A percentile compares a stretch with the other conserved stretches of the same genome.
These are phyloP conservation scores for Rhodomyrtus tomentosa DNA, from an alignment of 345 rosid species.

Conservation along the genomic window DNA sequence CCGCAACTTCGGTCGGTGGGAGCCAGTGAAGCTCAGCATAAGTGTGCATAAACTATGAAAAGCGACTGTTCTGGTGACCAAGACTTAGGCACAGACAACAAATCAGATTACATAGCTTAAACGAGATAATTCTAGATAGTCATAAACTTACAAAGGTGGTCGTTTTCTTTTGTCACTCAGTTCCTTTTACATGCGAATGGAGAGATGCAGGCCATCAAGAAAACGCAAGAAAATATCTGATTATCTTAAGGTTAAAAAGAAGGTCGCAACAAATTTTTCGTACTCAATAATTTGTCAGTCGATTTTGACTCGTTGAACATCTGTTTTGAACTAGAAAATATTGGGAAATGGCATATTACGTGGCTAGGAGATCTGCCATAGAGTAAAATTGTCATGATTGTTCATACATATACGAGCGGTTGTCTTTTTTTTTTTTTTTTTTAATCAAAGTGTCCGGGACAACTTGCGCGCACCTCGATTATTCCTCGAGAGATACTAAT, in stretches of 20 bases:
- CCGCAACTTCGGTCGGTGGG: neutral
- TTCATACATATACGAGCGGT: neutral
- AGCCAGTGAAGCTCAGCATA: neutral
- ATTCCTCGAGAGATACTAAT: too few species aligned
- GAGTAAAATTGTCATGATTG: neutral
- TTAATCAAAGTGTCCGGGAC: too few species aligned
- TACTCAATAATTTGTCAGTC: neutral
- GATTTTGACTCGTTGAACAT: neutral
- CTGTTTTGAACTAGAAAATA: too few species aligned
- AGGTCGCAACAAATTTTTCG: neutral
- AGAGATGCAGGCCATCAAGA: neutral
- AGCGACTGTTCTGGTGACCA: too few species aligned
- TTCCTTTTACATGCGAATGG: neutral
- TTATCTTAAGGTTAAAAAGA: neutral
- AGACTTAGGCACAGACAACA: neutral
- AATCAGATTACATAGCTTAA: neutral
- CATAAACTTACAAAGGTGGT: neutral
- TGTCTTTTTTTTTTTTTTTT: too few species aligned
- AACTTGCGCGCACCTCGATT: too few species aligned
- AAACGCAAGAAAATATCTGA: neutral
- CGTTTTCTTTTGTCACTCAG: neutral
- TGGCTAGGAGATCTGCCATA: too few species aligned
- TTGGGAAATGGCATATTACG: too few species aligned
- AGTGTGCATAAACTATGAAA: neutral
- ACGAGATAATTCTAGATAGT: neutral